These are phyloP conservation scores for Prunus yedoensis DNA, from an alignment of 331 rosid genomes.

Conservation along the genomic window DNA sequence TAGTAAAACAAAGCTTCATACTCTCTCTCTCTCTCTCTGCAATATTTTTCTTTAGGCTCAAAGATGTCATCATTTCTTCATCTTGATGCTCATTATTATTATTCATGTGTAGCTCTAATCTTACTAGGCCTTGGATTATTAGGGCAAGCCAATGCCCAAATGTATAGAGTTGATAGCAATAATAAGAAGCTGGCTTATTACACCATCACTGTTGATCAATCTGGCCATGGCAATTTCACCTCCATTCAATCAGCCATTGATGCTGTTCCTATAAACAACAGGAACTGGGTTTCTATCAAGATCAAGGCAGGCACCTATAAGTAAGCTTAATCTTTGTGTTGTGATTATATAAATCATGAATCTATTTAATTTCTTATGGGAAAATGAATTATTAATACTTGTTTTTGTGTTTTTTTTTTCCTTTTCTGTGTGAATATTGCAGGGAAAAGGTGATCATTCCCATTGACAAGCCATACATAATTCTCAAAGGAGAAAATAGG, in stretches of 20 bases:
- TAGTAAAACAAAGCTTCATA: too few relatives aligned
- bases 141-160: slow-evolving; percentile 31
- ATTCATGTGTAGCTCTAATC: slow-evolving; percentile 21
- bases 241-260: slow-evolving; percentile 77
- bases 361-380: too few relatives aligned
- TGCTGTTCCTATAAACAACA: slow-evolving; percentile 57
- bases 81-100: neutral
- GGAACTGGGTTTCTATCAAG: slow-evolving; percentile 56
- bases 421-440: neutral
- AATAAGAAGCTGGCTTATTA: slow-evolving; percentile 20
- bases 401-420: too few relatives aligned
- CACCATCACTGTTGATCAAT: slow-evolving; percentile 43
- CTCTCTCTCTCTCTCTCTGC: neutral
- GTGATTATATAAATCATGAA: too few relatives aligned
- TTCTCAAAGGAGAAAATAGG: slow-evolving; percentile 63
- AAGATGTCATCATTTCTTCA: slow-evolving; percentile 1
- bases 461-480: slow-evolving; percentile 58
- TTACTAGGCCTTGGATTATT: slow-evolving; percentile 22
- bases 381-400: too few relatives aligned
- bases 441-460: slow-evolving; percentile 42
- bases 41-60: neutral
- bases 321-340: slow-evolving; percentile 25
- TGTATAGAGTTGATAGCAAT: slow-evolving; percentile 11
- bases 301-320: slow-evolving; percentile 64
- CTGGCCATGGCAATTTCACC: slow-evolving; percentile 58